Conservation (phyloP, 148 eudicot genomes). For the Simmondsia chinensis region DNA sequence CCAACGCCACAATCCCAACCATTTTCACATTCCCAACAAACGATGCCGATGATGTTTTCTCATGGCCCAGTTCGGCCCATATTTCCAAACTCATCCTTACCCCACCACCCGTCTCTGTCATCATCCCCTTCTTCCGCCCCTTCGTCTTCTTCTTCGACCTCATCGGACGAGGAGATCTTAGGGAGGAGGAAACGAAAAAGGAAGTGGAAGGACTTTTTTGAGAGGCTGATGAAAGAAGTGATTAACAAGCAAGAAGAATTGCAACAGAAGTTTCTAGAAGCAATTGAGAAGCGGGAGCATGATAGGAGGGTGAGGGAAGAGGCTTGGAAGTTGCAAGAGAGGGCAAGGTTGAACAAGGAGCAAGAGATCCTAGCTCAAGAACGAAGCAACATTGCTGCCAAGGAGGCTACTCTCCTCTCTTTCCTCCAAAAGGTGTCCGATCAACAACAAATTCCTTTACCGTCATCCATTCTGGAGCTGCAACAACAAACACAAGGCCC, state of each 20-base stretch:
- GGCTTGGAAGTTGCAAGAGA: constrained; percentile 64
- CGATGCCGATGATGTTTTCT: too few species aligned
- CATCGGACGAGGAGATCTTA: constrained; percentile 41
- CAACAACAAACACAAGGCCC: too few species aligned
- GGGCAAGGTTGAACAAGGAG: constrained; percentile 51
- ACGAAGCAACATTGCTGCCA: constrained; percentile 48
- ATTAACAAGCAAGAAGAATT: constrained; percentile 67
- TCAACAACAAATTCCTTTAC: too few species aligned
- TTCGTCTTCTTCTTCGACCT: constrained; percentile 48
- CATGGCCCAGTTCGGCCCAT: too few species aligned
- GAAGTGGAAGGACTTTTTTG: constrained; percentile 41
- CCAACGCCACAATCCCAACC: constrained; percentile 16
- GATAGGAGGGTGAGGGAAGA: constrained; percentile 65
- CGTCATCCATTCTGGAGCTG: too few species aligned
- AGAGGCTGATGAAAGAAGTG: constrained; percentile 46
- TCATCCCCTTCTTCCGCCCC: constrained; percentile 19
- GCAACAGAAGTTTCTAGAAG: constrained; percentile 63
- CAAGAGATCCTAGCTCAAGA: constrained; percentile 52
- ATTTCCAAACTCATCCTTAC: constrained; percentile 19
- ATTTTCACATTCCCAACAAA: too few species aligned
- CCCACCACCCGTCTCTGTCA: too few species aligned
- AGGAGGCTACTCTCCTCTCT: constrained; percentile 65
- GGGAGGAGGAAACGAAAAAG: constrained; percentile 43
- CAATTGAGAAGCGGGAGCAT: constrained; percentile 55
- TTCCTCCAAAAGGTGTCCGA: constrained; percentile 60